Evolutionary conservation across 1,284 basidiomycete species (phyloP), one percentile per base, ranked within the genome.

Genomic region (Coniferiporia sulphurascens): DNA sequence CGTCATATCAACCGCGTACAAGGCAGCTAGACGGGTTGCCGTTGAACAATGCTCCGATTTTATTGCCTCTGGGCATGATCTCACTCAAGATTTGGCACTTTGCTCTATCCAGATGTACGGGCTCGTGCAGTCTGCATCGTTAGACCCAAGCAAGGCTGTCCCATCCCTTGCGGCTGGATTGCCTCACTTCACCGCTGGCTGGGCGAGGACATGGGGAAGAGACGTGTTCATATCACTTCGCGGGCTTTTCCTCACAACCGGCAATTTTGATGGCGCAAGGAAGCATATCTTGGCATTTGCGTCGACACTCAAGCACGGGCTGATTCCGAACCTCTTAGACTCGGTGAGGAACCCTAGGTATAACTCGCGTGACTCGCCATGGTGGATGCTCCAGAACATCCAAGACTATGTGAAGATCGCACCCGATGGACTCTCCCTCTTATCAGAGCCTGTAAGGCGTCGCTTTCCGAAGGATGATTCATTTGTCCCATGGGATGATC

Each of bases 381-480:
- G 95, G 96, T 99, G 95, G 92, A 97, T 98, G 89, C 73, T 98
- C 59, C 96, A 99, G 72, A 97, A 93, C 69, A 96, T 98, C 59
- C 96, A 98, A 70, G 95, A 98, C 73, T 98, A 98, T 72, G 87
- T 85, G 44, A 78, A 77, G 60, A 88, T 84, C 74, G 92, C 91
- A 1, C 93, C 95, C 0, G 87, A 93, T 63, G 96, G 97, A 2
- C 71, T 91, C 38, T 76, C 85, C 0, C 82, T 99, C 58, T 82
- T 99, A 45, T 78, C 84, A 1, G 94, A 96, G 68, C 76, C 79
- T 1, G 88, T 98, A 59, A 92, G 87, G 70, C 84, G 96, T 22
- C 86, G 96, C 32, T 99, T 99, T 80, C 96, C 96, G 0, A 81
- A 84, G 67, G 90, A 98, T 68, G 95, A 97, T 67, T 89, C 87